Conservation (phyloP, 2,329 filamentous ascomycete genomes). For the Microdochium nivale region DNA sequence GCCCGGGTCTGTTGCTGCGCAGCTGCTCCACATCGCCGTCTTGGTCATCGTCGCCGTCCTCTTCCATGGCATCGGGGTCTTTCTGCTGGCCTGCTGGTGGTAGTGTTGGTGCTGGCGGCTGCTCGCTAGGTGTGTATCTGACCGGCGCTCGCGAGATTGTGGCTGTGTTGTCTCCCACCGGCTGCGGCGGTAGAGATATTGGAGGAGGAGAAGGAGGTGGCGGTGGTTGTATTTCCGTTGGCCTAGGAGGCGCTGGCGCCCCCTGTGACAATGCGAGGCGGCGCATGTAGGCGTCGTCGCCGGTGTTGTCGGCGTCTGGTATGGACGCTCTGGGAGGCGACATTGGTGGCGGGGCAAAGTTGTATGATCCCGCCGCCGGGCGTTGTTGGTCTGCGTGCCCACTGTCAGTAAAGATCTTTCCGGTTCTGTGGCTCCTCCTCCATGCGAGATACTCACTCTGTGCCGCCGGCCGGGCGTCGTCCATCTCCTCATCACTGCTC, state of each 20-base stretch:
- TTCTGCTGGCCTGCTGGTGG: constrained; percentile 26
- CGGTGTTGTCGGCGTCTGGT: constrained; percentile 51
- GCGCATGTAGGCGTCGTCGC: constrained; percentile 61
- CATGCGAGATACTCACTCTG: constrained; percentile 22
- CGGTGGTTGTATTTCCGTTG: constrained; percentile 11
- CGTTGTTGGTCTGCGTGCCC: constrained; percentile 45
- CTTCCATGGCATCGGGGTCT: constrained; percentile 28
- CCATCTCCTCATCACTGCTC: constrained; percentile 23
- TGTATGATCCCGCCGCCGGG: constrained; percentile 45
- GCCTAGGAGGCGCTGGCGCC: constrained; percentile 16
- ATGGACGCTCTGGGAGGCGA: constrained; percentile 36
- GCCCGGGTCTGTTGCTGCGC: constrained; percentile 63
- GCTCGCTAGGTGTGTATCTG: constrained; percentile 52
- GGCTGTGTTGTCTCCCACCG: constrained; percentile 30
- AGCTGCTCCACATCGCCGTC: constrained; percentile 23
- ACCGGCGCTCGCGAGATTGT: constrained; percentile 73
- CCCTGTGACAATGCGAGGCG: constrained; percentile 49
- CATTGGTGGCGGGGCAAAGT: constrained; percentile 47
- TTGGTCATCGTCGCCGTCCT: constrained; percentile 13
- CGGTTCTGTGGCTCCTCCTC: neutral
- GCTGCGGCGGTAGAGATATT: constrained; percentile 24
- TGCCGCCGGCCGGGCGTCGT: constrained; percentile 13
- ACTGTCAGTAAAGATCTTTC: constrained; percentile 8
- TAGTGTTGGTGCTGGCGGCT: constrained; percentile 32
- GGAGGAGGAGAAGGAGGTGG: constrained; percentile 14